A percentile compares a stretch with the other conserved stretches of the same genome.
Conservation (phyloP, 2,329 filamentous ascomycete genomes). For the Uncinocarpus reesii region DNA sequence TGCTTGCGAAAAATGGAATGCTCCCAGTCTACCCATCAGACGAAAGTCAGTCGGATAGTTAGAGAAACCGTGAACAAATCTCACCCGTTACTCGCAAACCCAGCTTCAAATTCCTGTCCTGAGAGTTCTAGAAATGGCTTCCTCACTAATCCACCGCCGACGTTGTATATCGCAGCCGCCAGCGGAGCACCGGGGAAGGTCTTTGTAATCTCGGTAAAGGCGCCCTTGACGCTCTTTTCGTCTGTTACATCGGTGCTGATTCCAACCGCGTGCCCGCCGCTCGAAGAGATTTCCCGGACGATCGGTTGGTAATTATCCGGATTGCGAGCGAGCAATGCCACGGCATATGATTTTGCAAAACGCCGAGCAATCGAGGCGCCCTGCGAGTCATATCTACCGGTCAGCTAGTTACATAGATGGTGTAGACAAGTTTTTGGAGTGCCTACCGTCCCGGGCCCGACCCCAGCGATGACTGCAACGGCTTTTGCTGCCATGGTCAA, state of each 20-base stretch:
- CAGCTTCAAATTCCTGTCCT: slow-evolving; percentile 46
- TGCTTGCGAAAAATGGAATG: slow-evolving; percentile 65
- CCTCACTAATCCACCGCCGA: slow-evolving; percentile 46
- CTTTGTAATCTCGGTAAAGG: slow-evolving; percentile 45
- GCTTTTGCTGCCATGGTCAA: slow-evolving; percentile 30
- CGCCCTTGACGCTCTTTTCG: slow-evolving; percentile 42
- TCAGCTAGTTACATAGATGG: not conserved
- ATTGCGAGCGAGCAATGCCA: slow-evolving; percentile 50
- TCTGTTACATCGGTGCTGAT: slow-evolving; percentile 51
- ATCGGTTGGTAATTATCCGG: slow-evolving; percentile 46
- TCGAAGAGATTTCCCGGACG: slow-evolving; percentile 49
- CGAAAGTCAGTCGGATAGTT: not conserved
- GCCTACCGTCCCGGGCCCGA: slow-evolving; percentile 38
- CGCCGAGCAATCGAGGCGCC: slow-evolving; percentile 51
- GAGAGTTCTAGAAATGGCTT: slow-evolving; percentile 54
- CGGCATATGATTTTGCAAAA: slow-evolving; percentile 49
- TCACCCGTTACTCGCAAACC: slow-evolving; percentile 43
- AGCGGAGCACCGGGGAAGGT: slow-evolving; percentile 40
- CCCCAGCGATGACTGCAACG: slow-evolving; percentile 39
- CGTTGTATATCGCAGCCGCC: slow-evolving; percentile 52
- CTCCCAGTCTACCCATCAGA: slow-evolving; percentile 38
- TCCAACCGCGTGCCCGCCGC: slow-evolving; percentile 50
- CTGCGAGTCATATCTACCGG: slow-evolving; percentile 17
- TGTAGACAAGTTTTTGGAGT: not conserved
- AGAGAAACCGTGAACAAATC: slow-evolving; percentile 16